Base-by-base conservation (phyloP, 805 yeast genomes). In the Lipomyces sp. region DNA sequence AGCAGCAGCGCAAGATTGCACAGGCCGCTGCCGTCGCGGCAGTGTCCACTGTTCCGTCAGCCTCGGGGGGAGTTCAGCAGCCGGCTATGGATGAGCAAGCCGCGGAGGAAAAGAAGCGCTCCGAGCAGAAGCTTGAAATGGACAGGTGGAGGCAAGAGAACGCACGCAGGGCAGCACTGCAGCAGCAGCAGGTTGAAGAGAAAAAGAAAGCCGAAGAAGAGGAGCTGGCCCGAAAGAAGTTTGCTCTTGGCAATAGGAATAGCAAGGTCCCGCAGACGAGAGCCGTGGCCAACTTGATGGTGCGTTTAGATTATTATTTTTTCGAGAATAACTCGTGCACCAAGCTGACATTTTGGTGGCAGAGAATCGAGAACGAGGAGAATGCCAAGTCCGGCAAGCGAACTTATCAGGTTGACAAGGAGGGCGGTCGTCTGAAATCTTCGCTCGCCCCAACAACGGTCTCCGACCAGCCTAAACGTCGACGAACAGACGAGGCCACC, bases 1-100 rank as follows among this genome's bases (percentile, higher is more conserved):
- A 60, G 36, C 63, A 59, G 35, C 62, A 57, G 31, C 54, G 61
- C 21, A 57, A 60, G 39, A 39, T 54, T 33, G 58, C 53, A 4
- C 51, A 43, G 18, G 49, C 55, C 2, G 51, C 47, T 34, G 37
- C 51, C 14, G 36, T 24, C 1, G 23, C 36, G 23, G n/a, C 19
- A 13, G 14, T 26, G 24, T 38, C 45, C 5, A 29, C 47, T 24
- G 28, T 31, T 34, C 13, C 29, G 16, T 14, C 10, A 8, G 18
- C 24, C 22, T 22, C n/a, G 7, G 6, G 13, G 14, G 37, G 8
- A 18, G 7, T 7, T 7, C 31, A 16, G 43, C 40, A 14, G 19
- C 45, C n/a, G 18, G 24, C 16, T 21, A 8, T n/a, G 13, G 26
- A 18, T 13, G 23, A 33, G 23, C 14, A 28, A 18, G 49, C 31